Evolutionary conservation across 2,329 filamentous ascomycete species (phyloP).

Genomic region (Colletotrichum coccodes): DNA sequence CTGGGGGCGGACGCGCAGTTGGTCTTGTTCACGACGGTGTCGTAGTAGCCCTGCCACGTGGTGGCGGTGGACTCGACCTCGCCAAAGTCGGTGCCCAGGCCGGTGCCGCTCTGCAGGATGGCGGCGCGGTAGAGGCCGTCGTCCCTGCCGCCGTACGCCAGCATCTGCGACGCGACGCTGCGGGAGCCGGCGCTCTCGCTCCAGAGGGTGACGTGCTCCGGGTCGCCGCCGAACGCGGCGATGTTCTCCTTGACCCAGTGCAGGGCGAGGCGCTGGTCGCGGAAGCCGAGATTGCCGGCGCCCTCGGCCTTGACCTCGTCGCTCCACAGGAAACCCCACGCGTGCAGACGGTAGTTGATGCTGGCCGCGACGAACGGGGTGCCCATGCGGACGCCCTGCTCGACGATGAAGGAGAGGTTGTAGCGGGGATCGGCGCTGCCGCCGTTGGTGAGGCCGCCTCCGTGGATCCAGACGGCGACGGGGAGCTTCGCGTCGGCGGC

Average conservation of each 20-base stretch:
- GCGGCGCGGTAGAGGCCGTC: conserved; percentile 64
- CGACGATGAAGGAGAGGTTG: conserved; percentile 69
- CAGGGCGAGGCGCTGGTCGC: conserved; percentile 60
- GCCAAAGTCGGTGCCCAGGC: conserved; percentile 48
- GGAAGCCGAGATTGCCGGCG: conserved; percentile 60
- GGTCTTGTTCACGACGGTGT: conserved; percentile 26
- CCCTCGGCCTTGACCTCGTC: conserved; percentile 53
- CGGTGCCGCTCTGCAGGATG: conserved; percentile 59
- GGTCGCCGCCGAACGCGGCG: conserved; percentile 57
- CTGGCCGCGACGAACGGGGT: conserved; percentile 61
- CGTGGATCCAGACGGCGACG: conserved; percentile 69
- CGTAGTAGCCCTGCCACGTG: conserved; percentile 34
- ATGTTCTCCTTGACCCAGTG: conserved; percentile 63
- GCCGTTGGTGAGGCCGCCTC: conserved; percentile 41
- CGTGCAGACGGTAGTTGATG: conserved; percentile 61
- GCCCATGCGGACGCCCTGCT: conserved; percentile 55
- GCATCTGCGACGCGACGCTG: conserved; percentile 59
- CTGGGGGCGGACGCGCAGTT: conserved; percentile 37
- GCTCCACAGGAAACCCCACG: conserved; percentile 63
- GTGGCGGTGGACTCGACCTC: conserved; percentile 28
- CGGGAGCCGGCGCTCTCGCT: conserved; percentile 64
- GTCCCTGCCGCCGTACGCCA: conserved; percentile 62
- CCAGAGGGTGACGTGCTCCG: conserved; percentile 59
- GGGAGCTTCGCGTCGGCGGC: conserved; percentile 56
- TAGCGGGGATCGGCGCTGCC: conserved; percentile 59